Evolutionary conservation across 2,329 filamentous ascomycete species (phyloP), one percentile per base, ranked within the genome.

Genomic region (Aspergillus thermomutatus): DNA sequence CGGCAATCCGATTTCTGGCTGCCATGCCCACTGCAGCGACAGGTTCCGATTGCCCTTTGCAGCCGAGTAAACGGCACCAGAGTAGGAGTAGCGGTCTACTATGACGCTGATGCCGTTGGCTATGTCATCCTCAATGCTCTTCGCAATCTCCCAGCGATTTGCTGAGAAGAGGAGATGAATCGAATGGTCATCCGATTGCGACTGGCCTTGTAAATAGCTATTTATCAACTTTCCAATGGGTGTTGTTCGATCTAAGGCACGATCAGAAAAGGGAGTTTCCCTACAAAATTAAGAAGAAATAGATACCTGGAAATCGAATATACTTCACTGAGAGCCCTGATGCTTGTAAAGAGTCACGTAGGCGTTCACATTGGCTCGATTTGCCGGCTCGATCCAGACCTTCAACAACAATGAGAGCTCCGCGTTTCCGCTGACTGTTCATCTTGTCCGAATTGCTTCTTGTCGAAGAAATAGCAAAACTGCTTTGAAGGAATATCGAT

Each of bases 71-170:
- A 97, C 91, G 56, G 92, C 90, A 53, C 94, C 94, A 21, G 90
- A 94, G 79, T 96, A 93, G 72, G 95, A 96, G 78, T 97, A 99
- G 49, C 94, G 87, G 74, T 99, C 94, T 64, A 93, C 87, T 41
- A 99, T 80, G 31, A 99, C 82, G 0, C 86, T 94, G 21, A 82
- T 87, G 8, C 93, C 92, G 1, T 79, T 73, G 0, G 79, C 76
- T 5, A 97, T 78, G 53, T 78, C 73, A 40, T 71, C 58, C 34
- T 73, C 67, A 37, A 81, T 80, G 46, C 67, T 66, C 27, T 69
- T 69, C 14, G 77, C 74, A 43, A 79, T 73, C 70, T 96, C 92
- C 92, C 92, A 96, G 49, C 92, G 83, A 72, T 97, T 97, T 9
- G 92, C 91, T 57, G 88, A 91, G 75, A 96, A 96, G 21, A 96